These are phyloP conservation scores for Aspergillus floridensis DNA, from an alignment of 2,329 filamentous ascomycete species.

Conservation along the genomic window DNA sequence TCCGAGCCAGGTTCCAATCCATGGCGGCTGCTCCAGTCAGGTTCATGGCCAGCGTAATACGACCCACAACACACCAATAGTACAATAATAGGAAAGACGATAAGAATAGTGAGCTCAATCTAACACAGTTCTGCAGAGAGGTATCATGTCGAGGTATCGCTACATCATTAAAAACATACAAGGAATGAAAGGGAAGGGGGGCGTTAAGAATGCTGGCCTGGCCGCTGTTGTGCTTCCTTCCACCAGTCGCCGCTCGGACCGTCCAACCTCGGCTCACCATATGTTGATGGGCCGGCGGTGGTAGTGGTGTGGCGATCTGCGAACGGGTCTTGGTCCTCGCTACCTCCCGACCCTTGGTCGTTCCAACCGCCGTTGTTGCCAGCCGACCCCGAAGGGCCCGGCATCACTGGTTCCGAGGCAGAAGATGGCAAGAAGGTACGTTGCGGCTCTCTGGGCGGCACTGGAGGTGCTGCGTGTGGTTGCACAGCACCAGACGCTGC, in stretches of 20 bases:
- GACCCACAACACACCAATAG: background rate
- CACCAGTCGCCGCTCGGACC: slow-evolving; percentile 8
- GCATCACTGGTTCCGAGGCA: slow-evolving; percentile 4
- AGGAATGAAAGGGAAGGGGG: background rate
- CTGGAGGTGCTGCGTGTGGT: slow-evolving; percentile 15
- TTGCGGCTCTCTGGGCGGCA: slow-evolving; percentile 15
- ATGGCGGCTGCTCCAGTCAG: background rate
- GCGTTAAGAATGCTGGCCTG: slow-evolving; percentile 2
- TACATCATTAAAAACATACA: slow-evolving; percentile 10
- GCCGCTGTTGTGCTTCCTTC: slow-evolving; percentile 10
- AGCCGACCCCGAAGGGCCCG: background rate
- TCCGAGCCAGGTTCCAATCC: background rate
- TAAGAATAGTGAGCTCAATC: background rate
- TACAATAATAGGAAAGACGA: background rate
- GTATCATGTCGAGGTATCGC: slow-evolving; percentile 16
- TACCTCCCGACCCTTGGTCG: slow-evolving; percentile 40
- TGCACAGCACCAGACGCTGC: slow-evolving; percentile 17
- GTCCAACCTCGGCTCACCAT: slow-evolving; percentile 8
- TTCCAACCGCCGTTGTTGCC: slow-evolving; percentile 22
- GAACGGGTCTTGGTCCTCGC: slow-evolving; percentile 43
- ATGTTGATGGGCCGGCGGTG: slow-evolving; percentile 14
- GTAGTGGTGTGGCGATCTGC: slow-evolving; percentile 30
- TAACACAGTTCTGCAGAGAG: slow-evolving; percentile 11
- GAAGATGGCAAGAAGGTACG: slow-evolving; percentile 14
- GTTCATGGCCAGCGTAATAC: background rate